Percentiles rank a stretch among this genome's conserved stretches.
phyloP scores from a whole-genome alignment of 2,329 filamentous ascomycete species.

The Lachnellula hyalina region DNA sequence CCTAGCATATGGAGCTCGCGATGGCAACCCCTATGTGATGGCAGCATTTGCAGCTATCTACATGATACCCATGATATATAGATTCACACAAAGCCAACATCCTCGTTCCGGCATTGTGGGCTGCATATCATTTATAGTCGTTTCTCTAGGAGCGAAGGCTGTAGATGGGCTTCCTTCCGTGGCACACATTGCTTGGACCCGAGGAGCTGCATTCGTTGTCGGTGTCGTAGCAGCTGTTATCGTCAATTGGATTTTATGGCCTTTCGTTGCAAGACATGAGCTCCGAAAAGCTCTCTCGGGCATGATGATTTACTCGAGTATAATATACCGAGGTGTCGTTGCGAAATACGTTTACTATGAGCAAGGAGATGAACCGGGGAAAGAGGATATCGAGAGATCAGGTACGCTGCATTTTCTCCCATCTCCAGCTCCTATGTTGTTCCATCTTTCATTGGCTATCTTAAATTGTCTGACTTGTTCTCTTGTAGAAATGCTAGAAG shows the following conservation, averaged over 20 bases:
- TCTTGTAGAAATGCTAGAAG: conserved; percentile 48
- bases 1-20: conserved; percentile 43
- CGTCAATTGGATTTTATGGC: conserved; percentile 57
- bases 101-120: conserved; percentile 54
- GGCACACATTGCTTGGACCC: conserved; percentile 39
- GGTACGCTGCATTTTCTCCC: conserved; percentile 11
- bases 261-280: conserved; percentile 55
- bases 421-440: too few relatives aligned
- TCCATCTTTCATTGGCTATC: too few relatives aligned
- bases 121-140: conserved; percentile 51
- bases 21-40: conserved; percentile 51
- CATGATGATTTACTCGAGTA: conserved; percentile 53
- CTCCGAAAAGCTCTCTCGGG: conserved; percentile 49
- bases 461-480: too few relatives aligned
- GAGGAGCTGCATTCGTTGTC: conserved; percentile 46
- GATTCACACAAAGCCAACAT: conserved; percentile 50
- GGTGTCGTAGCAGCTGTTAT: conserved; percentile 49
- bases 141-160: conserved; percentile 40
- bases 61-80: conserved; percentile 56
- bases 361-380: conserved; percentile 45
- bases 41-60: conserved; percentile 50
- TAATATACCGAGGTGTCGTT: conserved; percentile 50
- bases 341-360: conserved; percentile 56
- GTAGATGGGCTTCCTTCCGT: conserved; percentile 31
- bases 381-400: conserved; percentile 46